phyloP scores from a whole-genome alignment of 306 rosid genomes.

The Malus domestica region DNA sequence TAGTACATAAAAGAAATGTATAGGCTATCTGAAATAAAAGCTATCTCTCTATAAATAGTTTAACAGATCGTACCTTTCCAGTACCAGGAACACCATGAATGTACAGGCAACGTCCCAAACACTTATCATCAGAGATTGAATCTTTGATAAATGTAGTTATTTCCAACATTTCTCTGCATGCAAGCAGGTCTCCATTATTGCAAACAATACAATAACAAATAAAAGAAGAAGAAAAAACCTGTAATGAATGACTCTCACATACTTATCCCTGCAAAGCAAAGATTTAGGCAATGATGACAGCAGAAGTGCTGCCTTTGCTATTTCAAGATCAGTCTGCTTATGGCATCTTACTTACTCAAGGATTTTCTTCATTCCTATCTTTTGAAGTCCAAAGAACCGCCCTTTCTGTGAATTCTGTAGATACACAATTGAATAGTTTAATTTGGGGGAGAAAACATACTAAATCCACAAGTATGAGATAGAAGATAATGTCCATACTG shows the following conservation, averaged over 20 bases:
- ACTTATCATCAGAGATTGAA: constrained; percentile 74
- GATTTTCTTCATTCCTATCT: constrained; percentile 73
- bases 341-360: constrained; percentile 75
- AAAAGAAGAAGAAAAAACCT: not conserved
- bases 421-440: constrained; percentile 10
- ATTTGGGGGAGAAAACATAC: constrained; percentile 21
- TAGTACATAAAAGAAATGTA: constrained; percentile 1
- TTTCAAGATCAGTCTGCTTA: constrained; percentile 82
- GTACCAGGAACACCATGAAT: constrained; percentile 99
- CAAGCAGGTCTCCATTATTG: constrained; percentile 17
- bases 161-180: constrained; percentile 76
- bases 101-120: constrained; percentile 89
- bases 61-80: constrained; percentile 58
- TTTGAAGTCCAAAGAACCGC: constrained; percentile 73
- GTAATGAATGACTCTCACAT: constrained; percentile 29
- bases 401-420: constrained; percentile 72
- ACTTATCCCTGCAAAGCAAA: constrained; percentile 87
- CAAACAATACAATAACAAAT: not conserved
- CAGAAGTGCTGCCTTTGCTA: constrained; percentile 82
- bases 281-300: constrained; percentile 79
- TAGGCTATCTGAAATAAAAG: not conserved
- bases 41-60: not conserved
- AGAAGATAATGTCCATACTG: constrained; percentile 48
- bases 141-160: constrained; percentile 73
- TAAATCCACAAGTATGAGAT: constrained; percentile 8